These are phyloP conservation scores for Candida sanyiensis DNA, from an alignment of 805 yeast species.

Conservation along the genomic window DNA sequence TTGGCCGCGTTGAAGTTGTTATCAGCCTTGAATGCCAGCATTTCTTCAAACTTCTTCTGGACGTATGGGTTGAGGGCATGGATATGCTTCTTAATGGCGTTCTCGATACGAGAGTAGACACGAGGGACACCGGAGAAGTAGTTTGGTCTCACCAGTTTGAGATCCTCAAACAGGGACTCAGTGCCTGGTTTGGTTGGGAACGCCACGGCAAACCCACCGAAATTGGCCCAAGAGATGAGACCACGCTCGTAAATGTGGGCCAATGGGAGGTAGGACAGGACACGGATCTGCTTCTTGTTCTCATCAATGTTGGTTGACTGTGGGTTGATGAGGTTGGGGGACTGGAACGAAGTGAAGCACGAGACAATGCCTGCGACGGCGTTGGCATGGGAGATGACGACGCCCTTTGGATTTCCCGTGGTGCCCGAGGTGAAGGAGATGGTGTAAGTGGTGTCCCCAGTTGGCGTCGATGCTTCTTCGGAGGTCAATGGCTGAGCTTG, in stretches of 20 bases:
- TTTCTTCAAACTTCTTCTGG: slow-evolving; percentile 16
- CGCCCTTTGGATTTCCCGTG: slow-evolving; percentile 61
- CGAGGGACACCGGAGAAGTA: slow-evolving; percentile 50
- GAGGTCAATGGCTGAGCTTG: slow-evolving; percentile 31
- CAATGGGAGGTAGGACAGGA: slow-evolving; percentile 43
- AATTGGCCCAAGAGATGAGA: slow-evolving; percentile 28
- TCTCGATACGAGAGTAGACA: slow-evolving; percentile 48
- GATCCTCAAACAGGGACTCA: slow-evolving; percentile 43
- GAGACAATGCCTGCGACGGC: slow-evolving; percentile 36
- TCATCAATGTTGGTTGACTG: slow-evolving; percentile 13
- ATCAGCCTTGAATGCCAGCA: slow-evolving; percentile 10
- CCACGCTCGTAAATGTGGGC: slow-evolving; percentile 58
- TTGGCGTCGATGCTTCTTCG: slow-evolving; percentile 23
- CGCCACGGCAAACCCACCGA: slow-evolving; percentile 37
- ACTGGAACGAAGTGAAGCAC: slow-evolving; percentile 12
- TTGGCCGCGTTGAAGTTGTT: slow-evolving; percentile 9
- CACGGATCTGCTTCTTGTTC: slow-evolving; percentile 25
- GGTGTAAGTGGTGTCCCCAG: slow-evolving; percentile 40
- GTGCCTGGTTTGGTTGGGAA: slow-evolving; percentile 43
- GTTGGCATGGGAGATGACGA: slow-evolving; percentile 40
- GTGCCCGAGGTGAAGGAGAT: slow-evolving; percentile 65
- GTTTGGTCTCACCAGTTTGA: slow-evolving; percentile 41
- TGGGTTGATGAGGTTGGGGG: slow-evolving; percentile 5
- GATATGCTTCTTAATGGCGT: slow-evolving; percentile 33
- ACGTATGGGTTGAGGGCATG: slow-evolving; percentile 8